phyloP scores from a whole-genome alignment of 2,329 filamentous ascomycete species.

The Monosporascus sp. region DNA sequence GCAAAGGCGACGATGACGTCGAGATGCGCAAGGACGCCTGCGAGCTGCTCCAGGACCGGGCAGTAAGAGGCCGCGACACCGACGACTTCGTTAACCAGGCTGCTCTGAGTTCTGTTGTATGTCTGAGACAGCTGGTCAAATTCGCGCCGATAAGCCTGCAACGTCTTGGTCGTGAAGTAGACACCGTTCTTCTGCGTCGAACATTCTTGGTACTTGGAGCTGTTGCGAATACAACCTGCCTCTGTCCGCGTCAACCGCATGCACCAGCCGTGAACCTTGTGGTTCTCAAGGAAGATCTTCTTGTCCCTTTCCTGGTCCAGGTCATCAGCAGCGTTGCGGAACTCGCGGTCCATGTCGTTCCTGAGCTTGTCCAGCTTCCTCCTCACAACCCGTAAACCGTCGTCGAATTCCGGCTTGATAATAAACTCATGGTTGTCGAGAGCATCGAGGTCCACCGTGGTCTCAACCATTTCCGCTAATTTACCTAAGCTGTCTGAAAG shows the following conservation, averaged over 20 bases:
- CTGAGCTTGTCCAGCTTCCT: slow-evolving; percentile 84
- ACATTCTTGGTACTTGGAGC: slow-evolving; percentile 84
- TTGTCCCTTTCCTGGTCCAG: slow-evolving; percentile 92
- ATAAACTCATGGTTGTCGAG: slow-evolving; percentile 97
- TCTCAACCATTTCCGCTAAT: slow-evolving; percentile 96
- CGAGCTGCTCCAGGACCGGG: slow-evolving; percentile 84
- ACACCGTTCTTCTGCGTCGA: slow-evolving; percentile 99
- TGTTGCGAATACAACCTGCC: slow-evolving; percentile 88
- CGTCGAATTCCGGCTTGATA: slow-evolving; percentile 97
- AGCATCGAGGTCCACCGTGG: slow-evolving; percentile 91
- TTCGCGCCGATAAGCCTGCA: slow-evolving; percentile 78
- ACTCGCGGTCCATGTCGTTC: slow-evolving; percentile 78
- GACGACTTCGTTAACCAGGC: slow-evolving; percentile 88
- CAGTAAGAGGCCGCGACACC: slow-evolving; percentile 90
- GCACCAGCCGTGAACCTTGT: slow-evolving; percentile 94
- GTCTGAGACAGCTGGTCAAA: slow-evolving; percentile 91
- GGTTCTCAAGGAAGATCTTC: slow-evolving; percentile 96
- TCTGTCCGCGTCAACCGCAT: slow-evolving; percentile 89
- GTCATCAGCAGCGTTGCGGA: slow-evolving; percentile 69
- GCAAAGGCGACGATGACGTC: slow-evolving; percentile 94
- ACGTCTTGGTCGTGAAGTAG: slow-evolving; percentile 84
- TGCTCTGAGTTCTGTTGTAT: slow-evolving; percentile 90
- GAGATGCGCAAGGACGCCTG: slow-evolving; percentile 81
- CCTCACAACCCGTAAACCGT: slow-evolving; percentile 77
- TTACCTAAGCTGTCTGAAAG: slow-evolving; percentile 75